Conservation (phyloP, 345 rosid genomes). For the Pugionium cornutum region DNA sequence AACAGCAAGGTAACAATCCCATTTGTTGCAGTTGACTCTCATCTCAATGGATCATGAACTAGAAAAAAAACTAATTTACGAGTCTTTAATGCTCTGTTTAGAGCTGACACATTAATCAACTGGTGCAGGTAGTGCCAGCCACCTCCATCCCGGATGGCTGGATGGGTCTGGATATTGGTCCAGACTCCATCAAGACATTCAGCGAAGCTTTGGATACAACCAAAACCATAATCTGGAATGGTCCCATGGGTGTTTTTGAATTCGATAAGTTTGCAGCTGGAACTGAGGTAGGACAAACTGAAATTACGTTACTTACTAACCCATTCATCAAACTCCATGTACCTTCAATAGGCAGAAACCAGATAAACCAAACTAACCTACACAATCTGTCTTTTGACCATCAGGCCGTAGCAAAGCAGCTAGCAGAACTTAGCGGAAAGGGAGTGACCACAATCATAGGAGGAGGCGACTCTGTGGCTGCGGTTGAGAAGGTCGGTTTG, state of each 20-base stretch:
- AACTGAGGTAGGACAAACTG: slow-evolving; percentile 56
- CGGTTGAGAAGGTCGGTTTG: slow-evolving; percentile 78
- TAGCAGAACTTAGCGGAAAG: slow-evolving; percentile 76
- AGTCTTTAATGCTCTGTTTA: neutral
- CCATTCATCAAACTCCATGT: neutral
- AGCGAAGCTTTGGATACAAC: slow-evolving; percentile 72
- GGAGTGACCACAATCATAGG: slow-evolving; percentile 86
- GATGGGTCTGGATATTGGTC: slow-evolving; percentile 95
- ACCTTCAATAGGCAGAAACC: neutral
- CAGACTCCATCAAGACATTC: slow-evolving; percentile 78
- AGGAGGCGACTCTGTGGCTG: slow-evolving; percentile 89
- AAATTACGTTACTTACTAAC: neutral
- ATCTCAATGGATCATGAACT: neutral
- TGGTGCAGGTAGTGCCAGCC: slow-evolving; percentile 70
- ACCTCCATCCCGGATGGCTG: slow-evolving; percentile 87
- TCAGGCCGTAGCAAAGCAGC: slow-evolving; percentile 91
- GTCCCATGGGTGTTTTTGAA: slow-evolving; percentile 99
- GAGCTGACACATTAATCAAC: slow-evolving; percentile 19
- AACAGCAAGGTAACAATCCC: slow-evolving; percentile 68
- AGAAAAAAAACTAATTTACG: neutral
- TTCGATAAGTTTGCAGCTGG: slow-evolving; percentile 84
- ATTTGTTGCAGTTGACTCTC: neutral
- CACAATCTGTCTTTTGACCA: slow-evolving; percentile 10
- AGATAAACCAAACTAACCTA: neutral
- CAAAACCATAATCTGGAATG: slow-evolving; percentile 93